Conservation (phyloP, 2,329 filamentous ascomycete species). For the Plenodomus tracheiphilus region DNA sequence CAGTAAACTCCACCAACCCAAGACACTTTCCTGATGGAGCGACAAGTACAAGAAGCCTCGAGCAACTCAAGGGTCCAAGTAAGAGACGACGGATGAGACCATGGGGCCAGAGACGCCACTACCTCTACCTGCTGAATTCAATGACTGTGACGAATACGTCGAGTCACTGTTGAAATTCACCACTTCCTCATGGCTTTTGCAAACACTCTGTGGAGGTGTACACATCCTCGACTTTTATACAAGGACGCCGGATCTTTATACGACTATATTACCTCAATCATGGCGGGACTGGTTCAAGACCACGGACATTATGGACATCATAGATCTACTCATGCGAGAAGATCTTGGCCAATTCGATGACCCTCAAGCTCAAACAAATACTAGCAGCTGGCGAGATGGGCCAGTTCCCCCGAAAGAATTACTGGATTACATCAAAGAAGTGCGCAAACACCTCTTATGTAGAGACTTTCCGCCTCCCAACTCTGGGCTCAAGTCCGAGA, state of each 20-base stretch:
- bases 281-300: slow-evolving; percentile 80
- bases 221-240: slow-evolving; percentile 98
- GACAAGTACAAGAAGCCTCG: background rate
- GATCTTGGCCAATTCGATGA: slow-evolving; percentile 61
- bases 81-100: slow-evolving; percentile 16
- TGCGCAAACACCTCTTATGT: slow-evolving; percentile 69
- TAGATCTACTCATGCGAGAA: slow-evolving; percentile 81
- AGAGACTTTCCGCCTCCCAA: slow-evolving; percentile 58
- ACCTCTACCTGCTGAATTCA: slow-evolving; percentile 72
- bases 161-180: slow-evolving; percentile 76
- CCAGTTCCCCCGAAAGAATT: slow-evolving; percentile 59
- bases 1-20: slow-evolving; percentile 16
- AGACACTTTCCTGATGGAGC: slow-evolving; percentile 10
- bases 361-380: slow-evolving; percentile 2
- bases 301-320: slow-evolving; percentile 71
- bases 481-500: slow-evolving; percentile 37
- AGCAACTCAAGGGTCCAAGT: background rate
- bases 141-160: slow-evolving; percentile 74
- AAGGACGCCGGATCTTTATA: slow-evolving; percentile 78
- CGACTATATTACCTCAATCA: slow-evolving; percentile 71
- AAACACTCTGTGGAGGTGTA: slow-evolving; percentile 92
- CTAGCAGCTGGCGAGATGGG: slow-evolving; percentile 48
- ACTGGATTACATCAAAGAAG: slow-evolving; percentile 69
- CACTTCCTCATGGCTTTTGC: slow-evolving; percentile 73
- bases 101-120: slow-evolving; percentile 60